These are phyloP conservation scores for Fomitopsis serialis DNA, from an alignment of 768 basidiomycete genomes.

Conservation along the genomic window DNA sequence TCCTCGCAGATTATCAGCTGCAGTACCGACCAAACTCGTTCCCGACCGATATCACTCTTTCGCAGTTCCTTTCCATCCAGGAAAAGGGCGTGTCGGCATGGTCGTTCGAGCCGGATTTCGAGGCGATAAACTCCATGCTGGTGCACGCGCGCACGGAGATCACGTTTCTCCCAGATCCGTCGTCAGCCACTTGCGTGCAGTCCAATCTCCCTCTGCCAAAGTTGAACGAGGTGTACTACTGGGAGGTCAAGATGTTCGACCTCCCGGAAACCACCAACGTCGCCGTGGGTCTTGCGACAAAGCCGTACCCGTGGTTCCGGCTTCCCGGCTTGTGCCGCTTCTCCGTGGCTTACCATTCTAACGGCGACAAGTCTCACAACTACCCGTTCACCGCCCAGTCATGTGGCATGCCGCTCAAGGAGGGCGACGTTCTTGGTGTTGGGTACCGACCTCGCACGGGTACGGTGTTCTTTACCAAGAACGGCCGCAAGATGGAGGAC, in stretches of 20 bases:
- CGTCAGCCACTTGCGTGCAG: constrained; percentile 91
- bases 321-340: constrained; percentile 81
- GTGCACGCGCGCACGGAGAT: constrained; percentile 97
- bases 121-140: constrained; percentile 85
- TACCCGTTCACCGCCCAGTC: constrained; percentile 87
- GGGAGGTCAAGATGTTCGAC: constrained; percentile 99
- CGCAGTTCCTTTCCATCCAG: constrained; percentile 97
- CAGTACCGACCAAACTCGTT: constrained; percentile 95
- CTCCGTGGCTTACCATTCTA: constrained; percentile 94
- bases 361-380: constrained; percentile 95
- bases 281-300: constrained; percentile 93
- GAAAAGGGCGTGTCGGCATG: constrained; percentile 99
- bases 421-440: constrained; percentile 93
- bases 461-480: constrained; percentile 98
- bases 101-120: constrained; percentile 99
- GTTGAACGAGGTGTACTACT: constrained; percentile 98
- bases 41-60: constrained; percentile 96
- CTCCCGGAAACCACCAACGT: constrained; percentile 82
- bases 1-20: constrained; percentile 61
- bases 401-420: constrained; percentile 80
- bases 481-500: constrained; percentile 95
- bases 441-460: constrained; percentile 96
- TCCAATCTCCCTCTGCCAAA: constrained; percentile 96
- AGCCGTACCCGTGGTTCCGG: constrained; percentile 93
- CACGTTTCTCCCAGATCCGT: constrained; percentile 95